Evolutionary conservation across 805 yeast species (phyloP), one percentile per base, ranked within the genome.

Genomic region (Cyberlindnera saturnus): DNA sequence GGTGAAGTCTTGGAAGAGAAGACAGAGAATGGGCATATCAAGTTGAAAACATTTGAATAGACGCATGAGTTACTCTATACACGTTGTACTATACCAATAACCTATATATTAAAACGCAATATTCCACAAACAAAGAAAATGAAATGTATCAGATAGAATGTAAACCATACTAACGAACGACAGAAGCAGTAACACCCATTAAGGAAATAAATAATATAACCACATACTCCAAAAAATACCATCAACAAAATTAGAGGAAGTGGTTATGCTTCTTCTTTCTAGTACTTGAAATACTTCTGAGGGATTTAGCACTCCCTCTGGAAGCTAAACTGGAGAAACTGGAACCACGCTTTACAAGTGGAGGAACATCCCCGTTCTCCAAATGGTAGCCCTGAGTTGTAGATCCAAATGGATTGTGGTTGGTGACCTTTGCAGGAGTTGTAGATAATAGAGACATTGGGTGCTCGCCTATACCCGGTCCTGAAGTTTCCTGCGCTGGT

Each of bases 41-140:
- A 75, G 50, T 60, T 80, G 40, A 79, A 76, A 53, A 65, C 72
- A 1, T 80, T 80, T 56, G 73, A 46, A 31, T 55, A 36, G 42
- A 32, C 15, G 4, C 28, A 9, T 9, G 10, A 18, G 6, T 18
- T 31, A 14, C 14, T 31, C 17, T 31, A 31, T 31, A 31, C 17
- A 31, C 10, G 16, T 31, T 14, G 18, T 36, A 36, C 15, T n/a
- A 23, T 13, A 16, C 31, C 28, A 8, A 10, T 23, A 23, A 23
- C 28, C 28, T 23, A 8, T 23, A 4, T 23, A 8, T 23, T 23
- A 23, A 23, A 23, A 23, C 28, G 9, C 6, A 23, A 23, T 23
- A 23, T 23, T 23, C 28, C 28, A 23, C 10, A 23, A 23, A 23
- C 28, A 23, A 23, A 23, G 28, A 23, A 23, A 23, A 23, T 23